Evolutionary conservation across 371 early-diverging fungal genomes (phyloP).

Genomic region (Caulochytrium protostelioides): DNA sequence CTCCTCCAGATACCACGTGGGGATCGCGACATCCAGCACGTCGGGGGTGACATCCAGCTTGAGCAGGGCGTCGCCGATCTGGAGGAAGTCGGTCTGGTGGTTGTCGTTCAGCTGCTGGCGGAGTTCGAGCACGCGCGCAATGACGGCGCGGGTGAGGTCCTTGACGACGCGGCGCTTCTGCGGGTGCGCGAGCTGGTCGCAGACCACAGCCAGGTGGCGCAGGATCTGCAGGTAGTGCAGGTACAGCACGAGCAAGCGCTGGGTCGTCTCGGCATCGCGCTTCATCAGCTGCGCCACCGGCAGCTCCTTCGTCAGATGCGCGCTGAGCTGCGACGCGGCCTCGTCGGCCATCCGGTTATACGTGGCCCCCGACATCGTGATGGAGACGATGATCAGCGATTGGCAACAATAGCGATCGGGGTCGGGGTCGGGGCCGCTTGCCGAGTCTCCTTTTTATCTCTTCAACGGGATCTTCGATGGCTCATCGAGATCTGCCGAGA

Average conservation of each 20-base stretch:
- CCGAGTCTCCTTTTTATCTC: too few species aligned
- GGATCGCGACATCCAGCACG: conserved; percentile 18
- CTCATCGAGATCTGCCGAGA: too few species aligned
- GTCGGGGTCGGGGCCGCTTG: too few species aligned
- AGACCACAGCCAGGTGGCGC: conserved; percentile 24
- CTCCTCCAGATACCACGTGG: conserved; percentile 23
- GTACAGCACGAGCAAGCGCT: conserved; percentile 23
- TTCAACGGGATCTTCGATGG: too few species aligned
- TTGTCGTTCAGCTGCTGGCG: conserved; percentile 23
- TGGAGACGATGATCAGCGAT: too few species aligned
- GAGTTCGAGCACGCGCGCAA: conserved; percentile 24
- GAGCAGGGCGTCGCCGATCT: conserved; percentile 17
- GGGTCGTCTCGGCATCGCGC: too few species aligned
- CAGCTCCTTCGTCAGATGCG: too few species aligned
- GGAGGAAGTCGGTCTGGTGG: conserved; percentile 18
- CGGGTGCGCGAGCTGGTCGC: conserved; percentile 30
- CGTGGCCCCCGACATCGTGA: too few species aligned
- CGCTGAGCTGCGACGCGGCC: too few species aligned
- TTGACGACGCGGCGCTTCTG: conserved; percentile 26
- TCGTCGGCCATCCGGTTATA: too few species aligned
- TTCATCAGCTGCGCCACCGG: too few species aligned
- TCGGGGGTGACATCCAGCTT: conserved; percentile 29
- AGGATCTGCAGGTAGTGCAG: conserved; percentile 25
- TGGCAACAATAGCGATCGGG: too few species aligned
- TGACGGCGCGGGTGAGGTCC: conserved; percentile 19